Evolutionary conservation across 768 basidiomycete genomes (phyloP), one percentile per base, ranked within the genome.

Genomic region (Panaeolus papilionaceus): DNA sequence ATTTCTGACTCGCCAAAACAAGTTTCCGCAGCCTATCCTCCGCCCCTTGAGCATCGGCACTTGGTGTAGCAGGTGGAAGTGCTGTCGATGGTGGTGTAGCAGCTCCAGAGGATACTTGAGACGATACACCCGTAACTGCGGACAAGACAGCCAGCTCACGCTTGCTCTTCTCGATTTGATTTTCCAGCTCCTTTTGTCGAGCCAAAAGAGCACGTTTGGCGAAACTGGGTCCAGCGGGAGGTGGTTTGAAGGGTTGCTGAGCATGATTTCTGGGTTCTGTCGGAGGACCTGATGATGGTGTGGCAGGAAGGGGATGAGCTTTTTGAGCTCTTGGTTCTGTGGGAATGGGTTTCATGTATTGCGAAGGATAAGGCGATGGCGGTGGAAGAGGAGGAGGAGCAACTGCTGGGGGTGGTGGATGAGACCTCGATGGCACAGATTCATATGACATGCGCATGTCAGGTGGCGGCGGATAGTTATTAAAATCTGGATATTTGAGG

Each of bases 171-270:
- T 80, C 74, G 47, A 84, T 82, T 65, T 77, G 75, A 66, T 83
- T 81, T 70, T 85, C 83, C 37, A 85, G 71, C 40, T 84, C 84
- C 74, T 79, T 84, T 64, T 83, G 81, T 67, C 80, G 75, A 8
- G 80, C 82, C 37, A 81, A 45, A 16, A 84, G 75, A 18, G 79
- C 77, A 12, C 79, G 78, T 68, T 82, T 83, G 26, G 75, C 73
- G 64, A 72, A 80, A 63, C 39, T 51, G 20, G 49, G 38, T 16
- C 61, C 45, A 26, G 38, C 51, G 28, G 62, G 62, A 3, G 14
- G 28, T 28, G 45, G 44, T 47, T 45, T 49, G 39, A 8, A 9
- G 20, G 45, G 4, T 62, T 28, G 47, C 9, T 40, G 20, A 1
- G 16, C 33, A 51, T 26, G 40, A 14, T 28, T 20, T 58, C 42